Base-by-base conservation (phyloP, 352 stramenopile genomes). In the Albugo candida region DNA sequence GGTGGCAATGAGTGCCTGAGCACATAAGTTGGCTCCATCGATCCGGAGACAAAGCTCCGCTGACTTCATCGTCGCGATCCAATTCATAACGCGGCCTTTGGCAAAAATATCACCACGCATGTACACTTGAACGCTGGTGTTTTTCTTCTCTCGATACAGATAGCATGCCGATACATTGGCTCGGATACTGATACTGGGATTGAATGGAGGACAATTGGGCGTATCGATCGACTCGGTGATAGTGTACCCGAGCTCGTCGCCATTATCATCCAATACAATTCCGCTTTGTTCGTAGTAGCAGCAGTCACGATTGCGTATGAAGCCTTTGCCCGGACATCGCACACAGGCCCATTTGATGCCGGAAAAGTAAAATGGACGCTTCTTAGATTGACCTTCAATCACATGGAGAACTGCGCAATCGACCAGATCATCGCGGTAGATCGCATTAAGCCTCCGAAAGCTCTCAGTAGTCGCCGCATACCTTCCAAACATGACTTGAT, bases 311-410 rank as follows among this genome's bases (percentile, higher is more conserved):
- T 83, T 81, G 61, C 82, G 81, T 14, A 85, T 67, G 41, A 85
- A 49, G 4, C 73, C 67, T 39, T 83, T 81, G 35, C 70, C 68
- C 0, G 68, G 73, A 0, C 64, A 81, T 47, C 72, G 59, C 45
- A 83, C 70, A 6, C 68, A 82, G 68, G 81, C 82, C 73, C 73
- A 85, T 58, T 85, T 85, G 61, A 85, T 83, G 34, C 73, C 76
- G 8, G 70, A 71, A 47, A 74, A 78, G 51, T 74, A 83, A 51
- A 80, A 85, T 1, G 73, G 73, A 11, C 78, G 60, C 11, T 59
- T 47, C 0, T 52, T 43, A 17, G 64, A 72, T 47, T 67, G 60
- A 14, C 53, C 57, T 47, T 76, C 65, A 44, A 85, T 70, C 27
- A 74, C 65, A 47, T 76, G 68, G 12, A 85, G 55, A 31, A 85